phyloP scores from a whole-genome alignment of 2,329 filamentous ascomycete genomes.

The Diaporthe citri region DNA sequence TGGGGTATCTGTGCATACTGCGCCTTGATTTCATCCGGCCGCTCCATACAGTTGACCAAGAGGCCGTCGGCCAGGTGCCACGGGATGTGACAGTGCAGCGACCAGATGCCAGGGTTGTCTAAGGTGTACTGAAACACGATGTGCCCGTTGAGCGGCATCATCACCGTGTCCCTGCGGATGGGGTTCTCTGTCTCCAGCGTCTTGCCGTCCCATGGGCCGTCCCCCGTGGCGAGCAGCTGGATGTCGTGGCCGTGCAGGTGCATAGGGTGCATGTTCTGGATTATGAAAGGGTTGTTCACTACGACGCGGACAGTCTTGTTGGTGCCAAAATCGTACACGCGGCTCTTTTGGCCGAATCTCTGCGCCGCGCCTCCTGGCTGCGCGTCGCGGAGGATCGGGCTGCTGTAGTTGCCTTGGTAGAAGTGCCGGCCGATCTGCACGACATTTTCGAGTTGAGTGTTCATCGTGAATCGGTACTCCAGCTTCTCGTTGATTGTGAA shows the following conservation, averaged over 20 bases:
- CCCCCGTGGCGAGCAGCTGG: background rate
- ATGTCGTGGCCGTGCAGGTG: constrained; percentile 9
- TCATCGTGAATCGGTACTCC: background rate
- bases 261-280: constrained; percentile 6
- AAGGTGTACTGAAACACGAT: background rate
- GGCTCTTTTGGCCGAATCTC: background rate
- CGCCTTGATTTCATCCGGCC: constrained; percentile 1
- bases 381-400: background rate
- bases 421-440: background rate
- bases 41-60: constrained; percentile 4
- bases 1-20: background rate
- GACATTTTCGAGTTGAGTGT: background rate
- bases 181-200: background rate
- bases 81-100: background rate
- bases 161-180: background rate
- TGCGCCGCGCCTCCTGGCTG: background rate
- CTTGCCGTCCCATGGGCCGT: background rate
- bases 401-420: constrained; percentile 6
- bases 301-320: background rate
- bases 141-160: constrained; percentile 10
- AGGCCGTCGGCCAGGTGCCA: background rate
- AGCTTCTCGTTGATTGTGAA: constrained; percentile 4
- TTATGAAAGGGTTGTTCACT: background rate
- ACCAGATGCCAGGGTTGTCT: background rate
- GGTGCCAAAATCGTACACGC: background rate